Evolutionary conservation across 1,284 basidiomycete genomes (phyloP).

Genomic region (Ustilago hordei): DNA sequence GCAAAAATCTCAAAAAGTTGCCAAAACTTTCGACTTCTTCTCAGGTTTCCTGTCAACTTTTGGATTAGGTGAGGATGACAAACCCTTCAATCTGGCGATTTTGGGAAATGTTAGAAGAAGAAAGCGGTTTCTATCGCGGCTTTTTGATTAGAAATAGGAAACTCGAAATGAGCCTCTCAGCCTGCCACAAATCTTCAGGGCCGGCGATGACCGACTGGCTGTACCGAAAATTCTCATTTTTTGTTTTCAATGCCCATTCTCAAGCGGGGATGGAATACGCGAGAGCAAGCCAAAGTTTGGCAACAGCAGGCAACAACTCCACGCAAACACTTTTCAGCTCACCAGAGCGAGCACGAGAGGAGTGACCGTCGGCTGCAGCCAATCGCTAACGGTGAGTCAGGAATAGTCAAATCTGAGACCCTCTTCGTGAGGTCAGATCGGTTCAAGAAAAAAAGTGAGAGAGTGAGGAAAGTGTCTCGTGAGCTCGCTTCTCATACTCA

Average conservation of each 20-base stretch:
- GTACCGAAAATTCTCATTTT: not conserved
- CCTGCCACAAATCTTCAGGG: not conserved
- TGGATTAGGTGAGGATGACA: not conserved
- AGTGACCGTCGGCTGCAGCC: conserved; percentile 6
- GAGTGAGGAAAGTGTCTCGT: conserved; percentile 17
- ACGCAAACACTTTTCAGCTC: not conserved
- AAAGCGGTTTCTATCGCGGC: not conserved
- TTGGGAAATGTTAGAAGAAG: not conserved
- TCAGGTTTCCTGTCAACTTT: conserved; percentile 1
- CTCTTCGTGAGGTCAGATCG: conserved; percentile 3
- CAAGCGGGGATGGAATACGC: not conserved
- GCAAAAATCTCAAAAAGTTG: conserved; percentile 16
- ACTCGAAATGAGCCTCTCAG: not conserved
- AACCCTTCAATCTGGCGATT: not conserved
- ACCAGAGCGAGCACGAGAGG: not conserved
- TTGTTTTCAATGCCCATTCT: not conserved
- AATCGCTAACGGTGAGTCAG: not conserved
- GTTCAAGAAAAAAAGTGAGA: not conserved
- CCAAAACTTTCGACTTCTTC: conserved; percentile 7
- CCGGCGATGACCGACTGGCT: conserved; percentile 6
- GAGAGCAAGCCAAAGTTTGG: not conserved
- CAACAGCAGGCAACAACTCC: not conserved
- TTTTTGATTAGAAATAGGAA: conserved; percentile 26
- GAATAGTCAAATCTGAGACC: conserved; percentile 6
- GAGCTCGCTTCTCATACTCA: conserved; percentile 13